Conservation (phyloP, 768 basidiomycete species). For the Pisolithus sp. region DNA sequence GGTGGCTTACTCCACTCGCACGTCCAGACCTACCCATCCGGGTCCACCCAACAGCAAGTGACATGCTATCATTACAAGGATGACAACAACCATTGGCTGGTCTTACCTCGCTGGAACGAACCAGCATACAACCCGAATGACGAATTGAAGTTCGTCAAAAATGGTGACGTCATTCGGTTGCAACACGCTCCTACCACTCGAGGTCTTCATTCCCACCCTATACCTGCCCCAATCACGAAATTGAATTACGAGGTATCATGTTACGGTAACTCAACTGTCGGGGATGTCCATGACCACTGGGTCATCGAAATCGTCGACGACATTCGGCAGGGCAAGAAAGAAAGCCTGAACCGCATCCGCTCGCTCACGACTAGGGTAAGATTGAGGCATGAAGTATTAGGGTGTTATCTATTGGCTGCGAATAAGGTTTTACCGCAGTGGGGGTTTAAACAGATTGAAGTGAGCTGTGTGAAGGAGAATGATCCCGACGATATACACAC, state of each 20-base stretch:
- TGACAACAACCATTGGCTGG: slow-evolving; percentile 87
- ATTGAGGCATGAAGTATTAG: slow-evolving; percentile 68
- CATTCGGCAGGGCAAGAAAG: slow-evolving; percentile 53
- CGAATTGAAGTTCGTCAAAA: slow-evolving; percentile 58
- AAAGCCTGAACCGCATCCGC: slow-evolving; percentile 64
- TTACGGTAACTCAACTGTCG: slow-evolving; percentile 86
- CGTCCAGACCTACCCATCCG: slow-evolving; percentile 88
- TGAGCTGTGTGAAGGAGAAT: slow-evolving; percentile 87
- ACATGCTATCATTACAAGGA: slow-evolving; percentile 99
- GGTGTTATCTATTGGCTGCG: slow-evolving; percentile 86
- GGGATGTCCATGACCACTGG: slow-evolving; percentile 90
- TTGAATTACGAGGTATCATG: slow-evolving; percentile 88
- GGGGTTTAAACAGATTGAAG: slow-evolving; percentile 99
- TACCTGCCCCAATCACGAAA: slow-evolving; percentile 86
- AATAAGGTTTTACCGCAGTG: slow-evolving; percentile 90
- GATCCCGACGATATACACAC: slow-evolving; percentile 76
- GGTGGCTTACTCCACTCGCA: slow-evolving; percentile 97
- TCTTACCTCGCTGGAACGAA: slow-evolving; percentile 80
- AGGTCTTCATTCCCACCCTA: slow-evolving; percentile 86
- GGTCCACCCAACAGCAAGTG: slow-evolving; percentile 91
- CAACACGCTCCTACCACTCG: slow-evolving; percentile 77
- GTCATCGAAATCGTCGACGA: slow-evolving; percentile 92
- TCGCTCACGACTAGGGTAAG: slow-evolving; percentile 87
- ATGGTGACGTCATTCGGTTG: slow-evolving; percentile 78
- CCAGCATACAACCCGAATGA: slow-evolving; percentile 58